Percentiles rank a stretch among this genome's conserved stretches.
These are phyloP conservation scores for Globisporangium carolinianum DNA, from an alignment of 352 stramenopile genomes.

Conservation along the genomic window DNA sequence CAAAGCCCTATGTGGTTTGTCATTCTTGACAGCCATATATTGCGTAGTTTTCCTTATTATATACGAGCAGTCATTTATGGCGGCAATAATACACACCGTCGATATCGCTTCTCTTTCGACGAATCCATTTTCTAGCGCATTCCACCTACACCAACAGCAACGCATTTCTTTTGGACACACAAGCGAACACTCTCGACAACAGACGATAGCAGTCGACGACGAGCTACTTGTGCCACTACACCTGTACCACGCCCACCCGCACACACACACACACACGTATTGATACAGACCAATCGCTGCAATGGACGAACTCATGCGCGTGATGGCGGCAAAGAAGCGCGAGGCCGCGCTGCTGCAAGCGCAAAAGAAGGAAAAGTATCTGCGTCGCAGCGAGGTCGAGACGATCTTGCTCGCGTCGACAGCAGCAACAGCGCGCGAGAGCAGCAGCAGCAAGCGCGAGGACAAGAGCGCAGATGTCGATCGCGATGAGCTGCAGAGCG, in stretches of 20 bases:
- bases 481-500: not conserved
- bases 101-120: too few species aligned
- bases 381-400: conserved; percentile 72
- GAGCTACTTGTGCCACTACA: too few species aligned
- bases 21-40: too few species aligned
- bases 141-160: too few species aligned
- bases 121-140: too few species aligned
- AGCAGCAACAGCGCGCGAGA: conserved; percentile 7
- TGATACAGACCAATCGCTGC: not conserved
- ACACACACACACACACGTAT: not conserved
- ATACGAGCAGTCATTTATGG: too few species aligned
- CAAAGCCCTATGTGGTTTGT: too few species aligned
- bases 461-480: not conserved
- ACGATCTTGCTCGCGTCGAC: conserved; percentile 31
- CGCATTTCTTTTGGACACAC: too few species aligned
- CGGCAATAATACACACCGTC: too few species aligned
- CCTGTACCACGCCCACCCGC: not conserved
- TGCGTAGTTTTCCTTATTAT: too few species aligned
- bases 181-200: too few species aligned
- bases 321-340: conserved; percentile 81
- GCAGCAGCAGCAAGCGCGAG: conserved; percentile 7
- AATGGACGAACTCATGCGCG: conserved; percentile 68
- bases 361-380: conserved; percentile 72
- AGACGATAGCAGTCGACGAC: too few species aligned
- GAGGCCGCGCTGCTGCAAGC: conserved; percentile 48